Percentiles rank a stretch among this genome's conserved stretches.
Conservation (phyloP, 345 rosid species). For the Euphorbia tirucalli region DNA sequence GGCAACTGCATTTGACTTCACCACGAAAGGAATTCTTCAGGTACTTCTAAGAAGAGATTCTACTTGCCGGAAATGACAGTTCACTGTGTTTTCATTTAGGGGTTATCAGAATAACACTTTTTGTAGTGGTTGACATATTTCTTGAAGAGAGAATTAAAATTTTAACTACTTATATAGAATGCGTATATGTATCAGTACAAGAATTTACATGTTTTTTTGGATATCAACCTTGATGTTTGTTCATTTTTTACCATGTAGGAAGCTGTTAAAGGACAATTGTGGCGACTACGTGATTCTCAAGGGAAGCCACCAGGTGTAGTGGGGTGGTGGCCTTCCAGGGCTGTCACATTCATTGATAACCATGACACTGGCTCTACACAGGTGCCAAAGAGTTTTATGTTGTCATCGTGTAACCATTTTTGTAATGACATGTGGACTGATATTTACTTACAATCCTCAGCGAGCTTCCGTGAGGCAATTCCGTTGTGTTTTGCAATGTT, state of each 20-base stretch:
- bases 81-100: background rate
- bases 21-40: conserved; percentile 87
- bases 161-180: background rate
- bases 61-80: background rate
- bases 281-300: conserved; percentile 78
- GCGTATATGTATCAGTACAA: background rate
- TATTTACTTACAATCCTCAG: background rate
- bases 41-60: conserved; percentile 30
- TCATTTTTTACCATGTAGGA: conserved; percentile 43
- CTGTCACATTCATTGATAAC: conserved; percentile 84
- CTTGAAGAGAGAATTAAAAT: background rate
- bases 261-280: conserved; percentile 79
- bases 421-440: background rate
- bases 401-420: conserved; percentile 3
- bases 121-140: background rate
- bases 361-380: conserved; percentile 96
- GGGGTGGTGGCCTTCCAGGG: conserved; percentile 98
- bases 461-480: background rate
- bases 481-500: background rate
- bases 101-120: background rate
- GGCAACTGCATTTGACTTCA: conserved; percentile 89
- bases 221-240: conserved; percentile 6
- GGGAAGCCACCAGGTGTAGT: conserved; percentile 92
- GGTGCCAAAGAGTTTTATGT: conserved; percentile 30
- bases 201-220: background rate